Conservation (phyloP, 2,329 filamentous ascomycete species). For the Penicillium sp. region DNA sequence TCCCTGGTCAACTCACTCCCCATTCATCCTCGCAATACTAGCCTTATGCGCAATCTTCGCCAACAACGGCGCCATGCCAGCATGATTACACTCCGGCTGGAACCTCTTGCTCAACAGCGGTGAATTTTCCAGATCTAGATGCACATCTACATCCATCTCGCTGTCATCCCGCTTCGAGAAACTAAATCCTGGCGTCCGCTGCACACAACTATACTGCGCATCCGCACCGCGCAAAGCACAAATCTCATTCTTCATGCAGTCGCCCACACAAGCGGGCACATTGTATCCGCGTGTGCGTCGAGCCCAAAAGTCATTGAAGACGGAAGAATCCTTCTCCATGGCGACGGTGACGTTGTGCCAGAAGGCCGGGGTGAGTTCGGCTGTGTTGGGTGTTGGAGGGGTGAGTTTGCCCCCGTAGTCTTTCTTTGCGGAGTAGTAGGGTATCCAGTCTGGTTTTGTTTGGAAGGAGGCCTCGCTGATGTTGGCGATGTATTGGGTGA, state of each 20-base stretch:
- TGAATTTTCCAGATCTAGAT: not conserved
- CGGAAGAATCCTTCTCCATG: slow-evolving; percentile 49
- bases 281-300: slow-evolving; percentile 55
- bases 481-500: slow-evolving; percentile 59
- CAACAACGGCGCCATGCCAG: slow-evolving; percentile 30
- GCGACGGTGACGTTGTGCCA: slow-evolving; percentile 61
- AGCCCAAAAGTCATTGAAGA: slow-evolving; percentile 54
- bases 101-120: slow-evolving; percentile 6
- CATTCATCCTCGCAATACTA: slow-evolving; percentile 9
- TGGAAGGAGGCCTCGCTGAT: slow-evolving; percentile 53
- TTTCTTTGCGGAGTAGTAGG: slow-evolving; percentile 61
- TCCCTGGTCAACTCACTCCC: slow-evolving; percentile 1
- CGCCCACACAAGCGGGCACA: slow-evolving; percentile 46
- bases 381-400: slow-evolving; percentile 35
- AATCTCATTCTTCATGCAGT: slow-evolving; percentile 53
- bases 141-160: not conserved
- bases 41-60: slow-evolving; percentile 25
- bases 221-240: slow-evolving; percentile 59
- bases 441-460: slow-evolving; percentile 55
- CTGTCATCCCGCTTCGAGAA: slow-evolving; percentile 35
- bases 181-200: slow-evolving; percentile 41
- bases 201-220: slow-evolving; percentile 57
- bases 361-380: slow-evolving; percentile 60
- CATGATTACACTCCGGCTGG: slow-evolving; percentile 31
- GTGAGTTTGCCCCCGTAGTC: slow-evolving; percentile 54